Percentiles rank a stretch among this genome's conserved stretches.
Evolutionary conservation across 768 basidiomycete species (phyloP).

Genomic region (Leccinum subtestaceum): DNA sequence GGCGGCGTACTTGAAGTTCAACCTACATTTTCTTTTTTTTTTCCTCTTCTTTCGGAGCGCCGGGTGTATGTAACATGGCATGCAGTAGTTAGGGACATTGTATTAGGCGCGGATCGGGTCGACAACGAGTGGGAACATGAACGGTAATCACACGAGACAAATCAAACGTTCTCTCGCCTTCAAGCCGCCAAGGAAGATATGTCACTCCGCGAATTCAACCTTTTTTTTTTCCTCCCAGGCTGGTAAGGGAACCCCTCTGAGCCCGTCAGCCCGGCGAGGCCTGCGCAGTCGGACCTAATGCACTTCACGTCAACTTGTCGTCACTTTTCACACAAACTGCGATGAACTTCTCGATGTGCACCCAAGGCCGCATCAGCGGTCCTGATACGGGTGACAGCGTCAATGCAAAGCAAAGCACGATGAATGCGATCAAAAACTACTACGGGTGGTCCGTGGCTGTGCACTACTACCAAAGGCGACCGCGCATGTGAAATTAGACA

Average conservation of each 20-base stretch:
- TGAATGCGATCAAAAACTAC: slow-evolving; percentile 4
- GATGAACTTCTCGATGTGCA: slow-evolving; percentile 6
- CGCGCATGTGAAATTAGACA: slow-evolving; percentile 16
- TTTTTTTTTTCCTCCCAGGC: slow-evolving; percentile 11
- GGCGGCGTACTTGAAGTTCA: neutral
- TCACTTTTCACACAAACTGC: slow-evolving; percentile 21
- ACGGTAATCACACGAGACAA: slow-evolving; percentile 1
- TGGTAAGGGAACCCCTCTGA: neutral
- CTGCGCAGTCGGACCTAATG: neutral
- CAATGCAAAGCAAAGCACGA: slow-evolving; percentile 12
- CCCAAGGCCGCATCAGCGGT: slow-evolving; percentile 13
- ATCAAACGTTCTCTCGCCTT: neutral
- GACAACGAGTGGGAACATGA: slow-evolving; percentile 4
- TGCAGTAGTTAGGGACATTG: neutral
- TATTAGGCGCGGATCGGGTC: neutral
- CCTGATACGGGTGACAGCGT: slow-evolving; percentile 25
- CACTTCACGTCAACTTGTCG: slow-evolving; percentile 16
- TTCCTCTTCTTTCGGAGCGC: neutral
- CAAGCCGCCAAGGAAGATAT: slow-evolving; percentile 3
- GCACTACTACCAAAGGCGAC: slow-evolving; percentile 9
- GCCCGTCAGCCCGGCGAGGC: slow-evolving; percentile 7
- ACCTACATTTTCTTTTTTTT: neutral
- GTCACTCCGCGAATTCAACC: neutral
- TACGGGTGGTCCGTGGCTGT: slow-evolving; percentile 5
- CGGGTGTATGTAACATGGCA: neutral